Evolutionary conservation across 257 asterid species (phyloP).

Genomic region (Solanum lycopersicoides): DNA sequence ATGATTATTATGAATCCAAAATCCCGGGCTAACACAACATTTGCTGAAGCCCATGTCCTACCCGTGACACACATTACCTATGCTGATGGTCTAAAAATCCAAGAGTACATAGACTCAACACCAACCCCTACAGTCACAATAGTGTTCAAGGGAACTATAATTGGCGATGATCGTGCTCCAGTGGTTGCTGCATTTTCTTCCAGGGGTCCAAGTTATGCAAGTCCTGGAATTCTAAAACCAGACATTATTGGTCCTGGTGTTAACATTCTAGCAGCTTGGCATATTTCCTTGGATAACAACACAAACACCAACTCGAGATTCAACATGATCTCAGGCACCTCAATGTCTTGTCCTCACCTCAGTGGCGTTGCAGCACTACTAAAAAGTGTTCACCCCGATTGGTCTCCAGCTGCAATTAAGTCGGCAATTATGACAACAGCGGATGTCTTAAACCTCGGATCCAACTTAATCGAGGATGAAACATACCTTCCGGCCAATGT

Average conservation of each 20-base stretch:
- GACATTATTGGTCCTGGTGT: not conserved
- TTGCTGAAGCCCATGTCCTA: not conserved
- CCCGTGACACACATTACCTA: not conserved
- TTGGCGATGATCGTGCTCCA: not conserved
- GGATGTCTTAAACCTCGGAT: not conserved
- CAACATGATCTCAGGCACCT: not conserved
- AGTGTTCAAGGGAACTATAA: not conserved
- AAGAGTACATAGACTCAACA: not conserved
- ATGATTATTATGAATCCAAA: constrained; percentile 3
- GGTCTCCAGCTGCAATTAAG: not conserved
- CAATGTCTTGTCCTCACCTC: not conserved
- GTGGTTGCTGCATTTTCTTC: not conserved
- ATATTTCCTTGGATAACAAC: not conserved
- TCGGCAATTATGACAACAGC: not conserved
- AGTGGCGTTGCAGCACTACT: not conserved
- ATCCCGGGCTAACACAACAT: not conserved
- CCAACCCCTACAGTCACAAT: not conserved
- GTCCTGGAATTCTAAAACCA: not conserved
- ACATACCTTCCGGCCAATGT: not conserved
- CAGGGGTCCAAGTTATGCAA: not conserved
- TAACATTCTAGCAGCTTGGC: not conserved
- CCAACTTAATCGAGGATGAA: not conserved
- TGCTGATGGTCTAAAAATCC: not conserved
- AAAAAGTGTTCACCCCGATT: not conserved
- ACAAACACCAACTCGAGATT: not conserved